phyloP scores from a whole-genome alignment of 768 basidiomycete genomes.

The Rossbeevera mucosa region DNA sequence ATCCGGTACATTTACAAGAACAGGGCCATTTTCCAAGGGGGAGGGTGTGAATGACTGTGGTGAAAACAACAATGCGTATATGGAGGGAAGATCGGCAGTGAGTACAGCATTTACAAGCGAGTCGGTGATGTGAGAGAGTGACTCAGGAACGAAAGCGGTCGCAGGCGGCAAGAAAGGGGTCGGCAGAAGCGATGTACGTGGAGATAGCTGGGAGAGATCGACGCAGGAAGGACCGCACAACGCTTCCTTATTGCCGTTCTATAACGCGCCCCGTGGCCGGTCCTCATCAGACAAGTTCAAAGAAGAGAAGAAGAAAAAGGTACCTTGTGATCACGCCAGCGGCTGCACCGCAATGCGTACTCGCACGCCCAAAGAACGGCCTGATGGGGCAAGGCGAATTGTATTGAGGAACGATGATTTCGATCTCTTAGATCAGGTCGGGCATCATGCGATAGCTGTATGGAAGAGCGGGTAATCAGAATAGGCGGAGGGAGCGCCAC shows the following conservation, averaged over 20 bases:
- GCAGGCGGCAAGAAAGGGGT: constrained; percentile 28
- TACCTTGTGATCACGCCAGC: constrained; percentile 60
- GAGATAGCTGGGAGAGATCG: constrained; percentile 24
- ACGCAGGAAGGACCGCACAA: constrained; percentile 23
- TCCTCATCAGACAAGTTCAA: neutral
- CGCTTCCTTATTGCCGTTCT: constrained; percentile 32
- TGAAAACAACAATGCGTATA: constrained; percentile 55
- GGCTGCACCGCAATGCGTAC: constrained; percentile 52
- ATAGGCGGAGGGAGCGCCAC: neutral
- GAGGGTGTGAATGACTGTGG: constrained; percentile 42
- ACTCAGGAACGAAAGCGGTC: constrained; percentile 36
- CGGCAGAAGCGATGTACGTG: constrained; percentile 18
- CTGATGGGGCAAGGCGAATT: constrained; percentile 61
- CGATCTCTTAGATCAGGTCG: constrained; percentile 69
- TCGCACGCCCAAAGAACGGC: constrained; percentile 70
- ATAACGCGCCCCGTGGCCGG: constrained; percentile 5
- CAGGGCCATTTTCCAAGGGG: constrained; percentile 33
- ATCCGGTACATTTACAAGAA: constrained; percentile 68
- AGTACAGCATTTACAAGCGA: constrained; percentile 53
- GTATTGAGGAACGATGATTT: constrained; percentile 67
- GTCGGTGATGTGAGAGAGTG: constrained; percentile 41
- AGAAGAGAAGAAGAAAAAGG: constrained; percentile 16
- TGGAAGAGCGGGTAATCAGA: constrained; percentile 3
- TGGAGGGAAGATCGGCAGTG: constrained; percentile 44
- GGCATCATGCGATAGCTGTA: constrained; percentile 57